Evolutionary conservation across 352 stramenopile genomes (phyloP).

Genomic region (Phytophthora pinifolia): DNA sequence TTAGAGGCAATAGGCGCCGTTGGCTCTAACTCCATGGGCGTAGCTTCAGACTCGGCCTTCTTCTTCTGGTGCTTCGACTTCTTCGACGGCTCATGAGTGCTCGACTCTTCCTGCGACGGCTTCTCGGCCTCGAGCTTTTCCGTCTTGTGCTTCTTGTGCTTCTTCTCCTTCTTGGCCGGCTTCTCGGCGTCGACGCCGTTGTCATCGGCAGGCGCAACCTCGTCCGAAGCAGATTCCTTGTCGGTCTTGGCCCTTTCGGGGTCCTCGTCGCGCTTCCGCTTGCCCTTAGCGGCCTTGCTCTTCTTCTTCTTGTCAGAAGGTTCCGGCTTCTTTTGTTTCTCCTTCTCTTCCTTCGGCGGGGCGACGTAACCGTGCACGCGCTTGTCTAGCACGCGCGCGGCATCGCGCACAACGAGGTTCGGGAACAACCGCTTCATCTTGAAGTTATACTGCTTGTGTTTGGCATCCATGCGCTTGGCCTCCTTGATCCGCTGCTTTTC

Average conservation of each 20-base stretch:
- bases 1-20: conserved; percentile 13
- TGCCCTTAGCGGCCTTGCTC: conserved; percentile 26
- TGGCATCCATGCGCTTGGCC: conserved; percentile 66
- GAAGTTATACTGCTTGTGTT: conserved; percentile 89
- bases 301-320: conserved; percentile 26
- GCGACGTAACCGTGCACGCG: conserved; percentile 82
- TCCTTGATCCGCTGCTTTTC: conserved; percentile 59
- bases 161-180: conserved; percentile 26
- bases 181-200: conserved; percentile 16
- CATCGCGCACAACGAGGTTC: conserved; percentile 78
- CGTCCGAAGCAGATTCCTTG: conserved; percentile 8
- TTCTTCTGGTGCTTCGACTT: conserved; percentile 23
- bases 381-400: conserved; percentile 75
- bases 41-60: conserved; percentile 3
- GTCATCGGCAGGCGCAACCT: background rate
- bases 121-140: conserved; percentile 19
- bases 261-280: conserved; percentile 29
- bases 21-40: conserved; percentile 29
- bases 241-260: conserved; percentile 14
- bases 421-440: conserved; percentile 88
- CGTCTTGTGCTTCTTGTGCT: conserved; percentile 35
- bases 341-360: conserved; percentile 69
- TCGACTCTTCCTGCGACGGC: conserved; percentile 2
- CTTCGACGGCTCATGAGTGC: conserved; percentile 20
- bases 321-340: conserved; percentile 31